phyloP scores from a whole-genome alignment of 1,284 basidiomycete genomes.

The Coniferiporia sulphurascens region DNA sequence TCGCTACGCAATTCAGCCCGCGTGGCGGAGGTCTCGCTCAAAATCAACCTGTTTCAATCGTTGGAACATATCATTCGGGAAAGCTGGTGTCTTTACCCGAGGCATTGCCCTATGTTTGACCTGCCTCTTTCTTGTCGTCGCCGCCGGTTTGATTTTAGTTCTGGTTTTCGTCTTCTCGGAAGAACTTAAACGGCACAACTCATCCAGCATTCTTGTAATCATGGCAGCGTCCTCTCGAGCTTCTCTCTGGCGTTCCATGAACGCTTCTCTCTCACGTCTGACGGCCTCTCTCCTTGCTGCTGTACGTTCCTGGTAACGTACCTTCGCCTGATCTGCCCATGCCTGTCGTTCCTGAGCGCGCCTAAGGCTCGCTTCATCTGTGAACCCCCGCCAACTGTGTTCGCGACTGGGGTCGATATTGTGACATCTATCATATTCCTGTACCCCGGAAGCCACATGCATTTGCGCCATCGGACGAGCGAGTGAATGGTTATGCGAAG shows the following conservation, averaged over 20 bases:
- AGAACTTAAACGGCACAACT: neutral
- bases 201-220: conserved; percentile 34
- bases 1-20: neutral
- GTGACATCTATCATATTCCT: conserved; percentile 31
- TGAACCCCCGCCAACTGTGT: conserved; percentile 30
- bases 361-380: conserved; percentile 35
- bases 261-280: conserved; percentile 27
- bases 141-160: neutral
- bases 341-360: conserved; percentile 54
- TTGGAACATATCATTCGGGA: too few relatives aligned
- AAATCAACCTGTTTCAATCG: neutral
- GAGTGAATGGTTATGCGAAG: neutral
- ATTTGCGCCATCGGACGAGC: neutral
- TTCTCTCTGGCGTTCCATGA: conserved; percentile 25
- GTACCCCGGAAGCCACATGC: neutral
- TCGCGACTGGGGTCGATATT: conserved; percentile 27
- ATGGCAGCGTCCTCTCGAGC: conserved; percentile 34
- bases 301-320: conserved; percentile 41
- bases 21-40: too few relatives aligned
- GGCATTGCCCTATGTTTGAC: neutral
- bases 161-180: neutral
- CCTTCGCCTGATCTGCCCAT: conserved; percentile 52
- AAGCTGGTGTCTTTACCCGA: neutral
- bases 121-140: neutral
- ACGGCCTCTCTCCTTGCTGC: conserved; percentile 33